Base-by-base conservation (phyloP, 1,284 basidiomycete species). In the Trametes polyzona region DNA sequence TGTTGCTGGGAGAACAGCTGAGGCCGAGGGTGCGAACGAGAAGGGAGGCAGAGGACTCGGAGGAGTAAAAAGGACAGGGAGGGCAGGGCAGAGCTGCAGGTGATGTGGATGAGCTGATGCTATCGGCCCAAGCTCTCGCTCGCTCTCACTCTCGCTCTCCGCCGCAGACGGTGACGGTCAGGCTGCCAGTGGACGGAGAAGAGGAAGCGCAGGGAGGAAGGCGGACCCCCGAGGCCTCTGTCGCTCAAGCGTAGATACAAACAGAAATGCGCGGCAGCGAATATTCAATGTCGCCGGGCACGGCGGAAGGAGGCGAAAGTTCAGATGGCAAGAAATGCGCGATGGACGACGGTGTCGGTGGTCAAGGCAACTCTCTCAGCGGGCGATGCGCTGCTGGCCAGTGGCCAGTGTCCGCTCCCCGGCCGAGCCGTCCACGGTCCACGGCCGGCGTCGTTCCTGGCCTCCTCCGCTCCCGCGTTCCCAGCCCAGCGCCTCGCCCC, bases 281-380 rank as follows among this genome's bases (percentile, higher is more conserved):
- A 47, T 26, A 29, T 56, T 36, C 41, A 52, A 36, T 60, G 47
- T n/a, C 42, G 57, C 46, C 56, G 57, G 53, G 37, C 46, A 27
- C 46, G 53, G 47, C 61, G 58, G 58, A 62, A 53, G 41, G 65
- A 67, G 63, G 57, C 52, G 55, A 58, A 66, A 66, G 61, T 61
- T 68, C 63, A 63, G 68, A 67, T 66, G 60, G 67, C 64, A 65
- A 60, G 53, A 59, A 67, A 67, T 44, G 60, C 52, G 57, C 47
- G 57, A 63, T 67, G 65, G 54, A 60, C 48, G 55, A 59, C 55
- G 63, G 60, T 60, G 71, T 74, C 73, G 73, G 84, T 86, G 83
- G 84, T 84, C 86, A 87, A 86, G 86, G 81, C 82, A 86, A 87
- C 85, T 57, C 53, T 53, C 42, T 54, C 48, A 42, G 33, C 52